These are phyloP conservation scores for Leishmania aethiopica DNA, from an alignment of 208 protist species.

Conservation along the genomic window DNA sequence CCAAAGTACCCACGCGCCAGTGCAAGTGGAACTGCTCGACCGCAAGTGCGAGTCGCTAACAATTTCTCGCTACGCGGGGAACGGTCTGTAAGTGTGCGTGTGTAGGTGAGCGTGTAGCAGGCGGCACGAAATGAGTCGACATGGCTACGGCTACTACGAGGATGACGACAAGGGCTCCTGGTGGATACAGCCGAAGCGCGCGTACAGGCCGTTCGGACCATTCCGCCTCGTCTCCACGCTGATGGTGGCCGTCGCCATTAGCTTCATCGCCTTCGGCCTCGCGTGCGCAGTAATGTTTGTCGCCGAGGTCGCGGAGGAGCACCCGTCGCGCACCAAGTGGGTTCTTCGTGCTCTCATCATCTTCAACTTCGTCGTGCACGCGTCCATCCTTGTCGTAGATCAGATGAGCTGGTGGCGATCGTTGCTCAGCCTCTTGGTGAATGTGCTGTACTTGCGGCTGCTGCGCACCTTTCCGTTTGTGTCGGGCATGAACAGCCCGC, in stretches of 20 bases:
- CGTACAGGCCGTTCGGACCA: conserved; percentile 50
- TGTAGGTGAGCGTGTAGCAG: not conserved
- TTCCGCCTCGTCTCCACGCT: conserved; percentile 49
- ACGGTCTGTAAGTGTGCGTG: not conserved
- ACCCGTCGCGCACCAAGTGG: conserved; percentile 37
- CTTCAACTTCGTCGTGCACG: conserved; percentile 43
- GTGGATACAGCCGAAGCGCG: conserved; percentile 18
- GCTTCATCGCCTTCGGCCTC: conserved; percentile 42
- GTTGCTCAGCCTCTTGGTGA: conserved; percentile 46
- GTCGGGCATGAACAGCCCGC: conserved; percentile 23
- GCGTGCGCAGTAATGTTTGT: conserved; percentile 42
- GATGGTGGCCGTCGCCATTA: conserved; percentile 42
- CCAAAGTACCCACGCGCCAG: not conserved
- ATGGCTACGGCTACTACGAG: conserved; percentile 8
- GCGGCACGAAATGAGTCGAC: not conserved
- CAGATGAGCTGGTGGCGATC: conserved; percentile 57
- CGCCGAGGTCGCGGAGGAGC: conserved; percentile 60
- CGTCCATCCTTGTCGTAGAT: conserved; percentile 50
- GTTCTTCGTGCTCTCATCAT: conserved; percentile 41
- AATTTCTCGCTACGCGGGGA: not conserved
- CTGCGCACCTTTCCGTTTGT: conserved; percentile 53
- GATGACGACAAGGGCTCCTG: conserved; percentile 25
- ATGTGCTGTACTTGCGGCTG: conserved; percentile 49
- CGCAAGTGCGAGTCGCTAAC: not conserved
- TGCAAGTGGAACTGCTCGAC: not conserved